phyloP scores from a whole-genome alignment of 331 rosid genomes.

The Malus hybrid region DNA sequence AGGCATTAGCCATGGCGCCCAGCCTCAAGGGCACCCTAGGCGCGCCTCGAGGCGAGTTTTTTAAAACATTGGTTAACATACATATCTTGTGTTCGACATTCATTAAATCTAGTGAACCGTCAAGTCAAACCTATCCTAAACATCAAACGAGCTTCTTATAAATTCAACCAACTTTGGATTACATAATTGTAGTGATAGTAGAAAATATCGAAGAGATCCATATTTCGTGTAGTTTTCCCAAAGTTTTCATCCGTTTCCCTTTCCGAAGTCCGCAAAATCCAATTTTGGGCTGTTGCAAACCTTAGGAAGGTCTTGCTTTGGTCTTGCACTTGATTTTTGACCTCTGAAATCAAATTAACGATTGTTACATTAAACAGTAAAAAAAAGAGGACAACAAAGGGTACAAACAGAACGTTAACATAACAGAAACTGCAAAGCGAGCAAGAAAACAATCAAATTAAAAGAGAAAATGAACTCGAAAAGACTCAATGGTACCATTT shows the following conservation, averaged over 20 bases:
- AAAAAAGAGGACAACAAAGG: neutral
- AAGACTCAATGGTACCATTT: neutral
- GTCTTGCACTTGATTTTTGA: neutral
- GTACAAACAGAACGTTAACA: neutral
- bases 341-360: neutral
- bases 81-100: neutral
- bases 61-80: too few species aligned
- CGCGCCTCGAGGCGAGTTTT: too few species aligned
- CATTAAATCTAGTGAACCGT: neutral
- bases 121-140: neutral
- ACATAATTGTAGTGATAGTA: neutral
- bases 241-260: neutral
- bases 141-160: neutral
- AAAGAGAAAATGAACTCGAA: neutral
- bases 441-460: neutral
- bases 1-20: too few species aligned
- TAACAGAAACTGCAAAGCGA: neutral
- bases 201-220: neutral
- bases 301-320: neutral
- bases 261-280: neutral
- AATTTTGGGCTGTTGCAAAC: neutral
- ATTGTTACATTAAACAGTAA: neutral
- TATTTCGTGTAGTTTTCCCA: neutral
- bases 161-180: neutral
- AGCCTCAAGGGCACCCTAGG: too few species aligned